These are phyloP conservation scores for Haematococcus lacustris DNA, from an alignment of 139 green algal species.

Conservation along the genomic window DNA sequence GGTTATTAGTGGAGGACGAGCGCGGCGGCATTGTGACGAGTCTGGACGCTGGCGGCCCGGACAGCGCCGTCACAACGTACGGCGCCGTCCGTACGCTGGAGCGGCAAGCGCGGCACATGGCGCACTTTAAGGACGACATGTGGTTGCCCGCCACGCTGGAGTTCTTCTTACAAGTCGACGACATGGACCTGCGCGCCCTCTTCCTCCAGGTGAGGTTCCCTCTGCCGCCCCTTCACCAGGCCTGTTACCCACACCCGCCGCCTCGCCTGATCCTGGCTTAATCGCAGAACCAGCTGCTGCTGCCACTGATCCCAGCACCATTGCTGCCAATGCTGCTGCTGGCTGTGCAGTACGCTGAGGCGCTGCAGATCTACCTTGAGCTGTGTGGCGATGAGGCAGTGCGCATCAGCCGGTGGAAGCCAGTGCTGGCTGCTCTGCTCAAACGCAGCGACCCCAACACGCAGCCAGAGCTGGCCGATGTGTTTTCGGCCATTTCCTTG, in stretches of 20 bases:
- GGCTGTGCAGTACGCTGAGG: slow-evolving; percentile 21
- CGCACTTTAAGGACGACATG: slow-evolving; percentile 33
- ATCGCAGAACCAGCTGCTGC: slow-evolving; percentile 6
- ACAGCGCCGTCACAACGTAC: neutral
- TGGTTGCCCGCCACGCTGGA: slow-evolving; percentile 39
- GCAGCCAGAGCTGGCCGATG: neutral
- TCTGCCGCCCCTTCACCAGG: neutral
- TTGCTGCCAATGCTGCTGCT: slow-evolving; percentile 15
- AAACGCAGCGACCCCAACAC: neutral
- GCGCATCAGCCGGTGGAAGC: slow-evolving; percentile 23
- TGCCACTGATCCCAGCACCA: slow-evolving; percentile 35
- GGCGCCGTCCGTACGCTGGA: slow-evolving; percentile 2
- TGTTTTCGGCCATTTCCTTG: slow-evolving; percentile 28
- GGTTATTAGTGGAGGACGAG: neutral
- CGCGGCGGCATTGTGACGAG: neutral
- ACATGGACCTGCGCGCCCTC: slow-evolving; percentile 4
- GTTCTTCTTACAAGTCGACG: slow-evolving; percentile 39
- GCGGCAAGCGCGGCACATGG: slow-evolving; percentile 19
- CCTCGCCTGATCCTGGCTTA: neutral
- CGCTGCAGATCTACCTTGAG: slow-evolving; percentile 42
- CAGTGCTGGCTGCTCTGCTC: slow-evolving; percentile 18
- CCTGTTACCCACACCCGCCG: neutral
- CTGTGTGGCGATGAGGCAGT: slow-evolving; percentile 21
- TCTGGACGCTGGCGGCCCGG: slow-evolving; percentile 13
- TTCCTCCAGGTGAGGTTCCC: slow-evolving; percentile 28